A percentile compares a stretch with the other conserved stretches of the same genome.
Conservation (phyloP, 371 early-diverging fungal genomes). For the Amoeboaphelidium occidentale region DNA sequence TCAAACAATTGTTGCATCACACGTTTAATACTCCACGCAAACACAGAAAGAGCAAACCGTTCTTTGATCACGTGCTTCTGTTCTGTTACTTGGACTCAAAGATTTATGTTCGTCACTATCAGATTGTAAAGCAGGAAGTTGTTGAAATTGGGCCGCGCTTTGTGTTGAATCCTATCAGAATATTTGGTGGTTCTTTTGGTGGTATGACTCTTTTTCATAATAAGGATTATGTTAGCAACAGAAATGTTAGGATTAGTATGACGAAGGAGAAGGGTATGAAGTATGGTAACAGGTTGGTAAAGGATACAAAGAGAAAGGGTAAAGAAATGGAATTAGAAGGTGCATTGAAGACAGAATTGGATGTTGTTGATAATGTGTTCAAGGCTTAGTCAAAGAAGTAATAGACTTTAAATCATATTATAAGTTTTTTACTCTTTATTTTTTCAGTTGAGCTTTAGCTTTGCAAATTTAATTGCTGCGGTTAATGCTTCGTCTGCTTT, state of each 20-base stretch:
- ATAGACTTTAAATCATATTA: not conserved
- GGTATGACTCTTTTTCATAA: constrained; percentile 77
- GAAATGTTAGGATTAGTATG: constrained; percentile 7
- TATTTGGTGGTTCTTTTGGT: constrained; percentile 82
- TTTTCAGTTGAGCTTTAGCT: constrained; percentile 5
- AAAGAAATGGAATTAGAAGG: not conserved
- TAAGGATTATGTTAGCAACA: constrained; percentile 57
- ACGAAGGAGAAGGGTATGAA: not conserved
- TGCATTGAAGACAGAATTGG: not conserved
- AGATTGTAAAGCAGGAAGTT: constrained; percentile 19
- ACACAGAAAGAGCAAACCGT: constrained; percentile 74
- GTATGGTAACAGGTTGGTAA: not conserved
- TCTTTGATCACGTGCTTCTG: constrained; percentile 74
- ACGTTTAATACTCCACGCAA: constrained; percentile 71
- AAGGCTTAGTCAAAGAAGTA: not conserved
- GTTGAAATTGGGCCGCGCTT: constrained; percentile 96
- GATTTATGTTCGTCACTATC: constrained; percentile 89
- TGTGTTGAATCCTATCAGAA: constrained; percentile 64
- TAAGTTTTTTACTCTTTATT: not conserved
- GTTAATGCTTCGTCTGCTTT: constrained; percentile 34
- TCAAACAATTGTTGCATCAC: constrained; percentile 28
- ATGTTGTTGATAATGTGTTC: not conserved
- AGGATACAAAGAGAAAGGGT: not conserved
- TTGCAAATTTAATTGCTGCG: constrained; percentile 47
- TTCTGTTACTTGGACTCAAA: constrained; percentile 70